Percentiles rank a stretch among this genome's conserved stretches.
Conservation (phyloP, 1,284 basidiomycete genomes). For the Sparassis latifolia region DNA sequence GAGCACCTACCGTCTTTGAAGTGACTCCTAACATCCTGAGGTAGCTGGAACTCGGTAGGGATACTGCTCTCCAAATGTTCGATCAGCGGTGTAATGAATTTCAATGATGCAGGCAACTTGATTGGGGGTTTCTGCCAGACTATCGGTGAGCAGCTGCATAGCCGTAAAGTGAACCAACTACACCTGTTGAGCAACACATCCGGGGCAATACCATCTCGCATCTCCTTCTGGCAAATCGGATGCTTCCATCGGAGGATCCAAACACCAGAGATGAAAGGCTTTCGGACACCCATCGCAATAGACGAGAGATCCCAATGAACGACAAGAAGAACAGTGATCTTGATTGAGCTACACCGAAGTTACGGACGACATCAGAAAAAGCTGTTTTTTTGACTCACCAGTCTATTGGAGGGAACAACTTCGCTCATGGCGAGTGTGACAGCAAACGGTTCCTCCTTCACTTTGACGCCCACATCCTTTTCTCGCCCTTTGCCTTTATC, state of each 20-base stretch:
- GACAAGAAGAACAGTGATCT: constrained; percentile 92
- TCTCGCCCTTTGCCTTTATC: constrained; percentile 66
- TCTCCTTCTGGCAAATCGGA: constrained; percentile 83
- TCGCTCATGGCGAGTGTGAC: constrained; percentile 21
- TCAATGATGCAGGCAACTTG: constrained; percentile 47
- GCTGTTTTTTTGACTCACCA: constrained; percentile 19
- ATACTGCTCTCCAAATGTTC: constrained; percentile 56
- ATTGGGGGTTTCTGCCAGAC: constrained; percentile 52
- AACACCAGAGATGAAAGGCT: constrained; percentile 94
- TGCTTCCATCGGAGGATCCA: constrained; percentile 90
- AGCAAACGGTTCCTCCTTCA: constrained; percentile 65
- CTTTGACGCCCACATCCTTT: constrained; percentile 44
- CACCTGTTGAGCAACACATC: constrained; percentile 66
- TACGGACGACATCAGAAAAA: constrained; percentile 13
- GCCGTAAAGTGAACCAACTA: constrained; percentile 11
- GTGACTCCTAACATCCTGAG: constrained; percentile 80
- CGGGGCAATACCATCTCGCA: constrained; percentile 86
- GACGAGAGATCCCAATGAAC: constrained; percentile 72
- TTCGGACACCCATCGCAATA: constrained; percentile 97
- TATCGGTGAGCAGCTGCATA: neutral
- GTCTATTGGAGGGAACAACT: constrained; percentile 8
- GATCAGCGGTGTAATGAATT: constrained; percentile 62
- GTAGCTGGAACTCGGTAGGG: constrained; percentile 84
- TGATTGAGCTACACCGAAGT: constrained; percentile 66
- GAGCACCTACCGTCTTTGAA: constrained; percentile 73